These are phyloP conservation scores for Trichoderma afroharzianum DNA, from an alignment of 2,329 filamentous ascomycete genomes.

Conservation along the genomic window DNA sequence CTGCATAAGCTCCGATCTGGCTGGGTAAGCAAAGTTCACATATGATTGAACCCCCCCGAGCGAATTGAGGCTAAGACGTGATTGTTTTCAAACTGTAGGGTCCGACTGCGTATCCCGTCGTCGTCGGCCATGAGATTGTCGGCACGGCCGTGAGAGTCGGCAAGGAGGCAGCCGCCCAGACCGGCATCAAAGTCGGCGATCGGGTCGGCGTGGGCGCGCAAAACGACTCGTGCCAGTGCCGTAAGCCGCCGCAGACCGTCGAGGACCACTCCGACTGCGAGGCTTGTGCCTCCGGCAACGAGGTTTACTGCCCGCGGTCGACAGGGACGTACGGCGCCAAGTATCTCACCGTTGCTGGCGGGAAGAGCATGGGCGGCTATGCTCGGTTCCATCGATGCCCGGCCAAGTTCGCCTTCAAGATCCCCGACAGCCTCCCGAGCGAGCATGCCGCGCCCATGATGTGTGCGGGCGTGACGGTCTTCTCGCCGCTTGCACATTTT, in stretches of 20 bases:
- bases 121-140: constrained; percentile 65
- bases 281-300: constrained; percentile 59
- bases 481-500: constrained; percentile 47
- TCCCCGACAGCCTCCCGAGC: constrained; percentile 39
- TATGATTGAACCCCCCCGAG: background rate
- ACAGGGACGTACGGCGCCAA: constrained; percentile 50
- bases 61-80: background rate
- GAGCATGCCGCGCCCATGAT: constrained; percentile 58
- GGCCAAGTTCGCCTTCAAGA: constrained; percentile 46
- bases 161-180: constrained; percentile 32
- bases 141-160: constrained; percentile 55
- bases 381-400: constrained; percentile 31
- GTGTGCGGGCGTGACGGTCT: constrained; percentile 67
- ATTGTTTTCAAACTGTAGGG: constrained; percentile 16
- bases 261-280: constrained; percentile 19
- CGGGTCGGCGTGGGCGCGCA: constrained; percentile 69
- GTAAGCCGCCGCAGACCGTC: constrained; percentile 35
- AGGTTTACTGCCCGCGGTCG: constrained; percentile 64
- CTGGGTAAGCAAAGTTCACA: background rate
- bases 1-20: constrained; percentile 12
- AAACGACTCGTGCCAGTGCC: constrained; percentile 62
- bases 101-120: constrained; percentile 38
- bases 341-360: background rate
- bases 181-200: constrained; percentile 55
- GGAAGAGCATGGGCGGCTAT: constrained; percentile 37